Evolutionary conservation across 352 stramenopile genomes (phyloP), one percentile per base, ranked within the genome.

Genomic region (Bremia lactucae): DNA sequence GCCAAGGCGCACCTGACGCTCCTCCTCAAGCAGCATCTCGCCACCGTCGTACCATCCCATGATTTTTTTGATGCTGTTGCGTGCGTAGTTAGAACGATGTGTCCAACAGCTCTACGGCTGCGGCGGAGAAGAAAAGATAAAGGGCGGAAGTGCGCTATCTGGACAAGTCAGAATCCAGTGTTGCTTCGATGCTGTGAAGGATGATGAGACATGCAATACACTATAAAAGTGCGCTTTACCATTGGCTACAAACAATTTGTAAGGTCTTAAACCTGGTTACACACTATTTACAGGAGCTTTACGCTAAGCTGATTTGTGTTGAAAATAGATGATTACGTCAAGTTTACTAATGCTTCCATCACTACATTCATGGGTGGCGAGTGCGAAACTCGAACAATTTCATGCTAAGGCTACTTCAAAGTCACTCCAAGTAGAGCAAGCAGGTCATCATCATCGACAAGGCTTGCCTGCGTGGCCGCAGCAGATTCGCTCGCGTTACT

Each of bases 11-110:
- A 87, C 69, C 38, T 65, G 53, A 28, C 54, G 59, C 49, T 87
- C 75, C 42, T 85, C 69, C 5, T 74, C 59, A 19, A 87, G 59
- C 42, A 77, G 59, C 29, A 64, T 52, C 13, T 64, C 44, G 3
- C 54, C 59, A 15, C 51, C 51, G 18, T 67, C 45, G 21, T 63
- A 63, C 57, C 57, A 66, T 34, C 47, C 45, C 60, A 69, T 69
- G n/a, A 13, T 37, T 1, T 13, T 15, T 25, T 26, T 10, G 29
- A 19, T 41, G 9, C 25, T 39, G 15, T 21, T 46, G 16, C 4
- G 16, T 35, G 22, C 6, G 2, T 18, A 52, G 24, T 26, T 36
- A 26, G n/a, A 25, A 2, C 15, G 20, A 10, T 38, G 14, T 37
- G 47, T 46, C 38, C 31, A 46, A 16, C 16, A 24, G 24, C 36